Conservation (phyloP, 2,329 filamentous ascomycete genomes). For the Fusarium domesticum region DNA sequence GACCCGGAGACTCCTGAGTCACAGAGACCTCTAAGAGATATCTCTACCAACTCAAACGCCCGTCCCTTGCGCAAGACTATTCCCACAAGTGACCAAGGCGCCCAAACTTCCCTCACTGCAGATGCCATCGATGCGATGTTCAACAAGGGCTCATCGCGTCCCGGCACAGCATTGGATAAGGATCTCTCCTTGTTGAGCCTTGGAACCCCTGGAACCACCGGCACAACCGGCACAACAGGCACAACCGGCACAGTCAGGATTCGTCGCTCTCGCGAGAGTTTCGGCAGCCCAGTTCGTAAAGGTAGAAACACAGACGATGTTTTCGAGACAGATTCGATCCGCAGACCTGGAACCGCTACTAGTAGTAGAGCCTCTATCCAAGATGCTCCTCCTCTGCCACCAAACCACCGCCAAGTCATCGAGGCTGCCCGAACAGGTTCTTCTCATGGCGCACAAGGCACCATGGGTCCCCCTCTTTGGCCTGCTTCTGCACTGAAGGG, state of each 20-base stretch:
- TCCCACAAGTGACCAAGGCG: slow-evolving; percentile 64
- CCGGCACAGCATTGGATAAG: slow-evolving; percentile 32
- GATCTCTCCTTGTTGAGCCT: slow-evolving; percentile 36
- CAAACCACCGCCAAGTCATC: slow-evolving; percentile 80
- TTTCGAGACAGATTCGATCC: slow-evolving; percentile 37
- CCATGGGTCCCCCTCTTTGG: slow-evolving; percentile 81
- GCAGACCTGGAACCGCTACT: slow-evolving; percentile 68
- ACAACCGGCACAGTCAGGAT: slow-evolving; percentile 43
- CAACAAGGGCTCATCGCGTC: slow-evolving; percentile 37
- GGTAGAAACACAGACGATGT: slow-evolving; percentile 40
- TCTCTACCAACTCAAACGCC: slow-evolving; percentile 55
- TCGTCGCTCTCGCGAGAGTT: slow-evolving; percentile 49
- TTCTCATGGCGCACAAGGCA: slow-evolving; percentile 43
- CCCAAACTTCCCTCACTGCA: slow-evolving; percentile 81
- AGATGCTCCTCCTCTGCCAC: slow-evolving; percentile 68
- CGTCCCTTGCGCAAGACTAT: slow-evolving; percentile 40
- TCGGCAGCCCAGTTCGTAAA: slow-evolving; percentile 43
- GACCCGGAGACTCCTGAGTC: slow-evolving; percentile 51
- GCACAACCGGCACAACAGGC: slow-evolving; percentile 39
- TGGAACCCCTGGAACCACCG: slow-evolving; percentile 35
- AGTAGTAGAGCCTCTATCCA: slow-evolving; percentile 54
- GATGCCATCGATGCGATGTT: slow-evolving; percentile 77
- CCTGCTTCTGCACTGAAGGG: slow-evolving; percentile 69
- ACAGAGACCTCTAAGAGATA: slow-evolving; percentile 57
- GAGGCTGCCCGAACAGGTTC: slow-evolving; percentile 68